Base-by-base conservation (phyloP, 164 flowering plant species). In the Berberis vulgaris region DNA sequence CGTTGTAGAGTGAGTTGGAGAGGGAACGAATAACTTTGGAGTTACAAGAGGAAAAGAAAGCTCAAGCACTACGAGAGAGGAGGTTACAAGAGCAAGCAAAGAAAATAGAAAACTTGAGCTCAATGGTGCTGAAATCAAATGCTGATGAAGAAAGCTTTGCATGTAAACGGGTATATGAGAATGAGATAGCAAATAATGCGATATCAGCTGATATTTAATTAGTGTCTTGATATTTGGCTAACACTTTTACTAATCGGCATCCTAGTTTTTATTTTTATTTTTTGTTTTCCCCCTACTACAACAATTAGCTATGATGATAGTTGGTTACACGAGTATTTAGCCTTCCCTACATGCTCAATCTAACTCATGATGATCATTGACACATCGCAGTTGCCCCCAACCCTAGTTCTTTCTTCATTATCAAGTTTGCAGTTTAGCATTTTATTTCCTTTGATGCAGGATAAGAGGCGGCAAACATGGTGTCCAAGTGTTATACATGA, bases 401-500 rank as follows among this genome's bases (percentile, higher is more conserved):
- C 8, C 10, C 3, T 39, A 41, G 6, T 56, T 42, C 11, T 38
- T 38, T 39, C 42, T 38, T 39, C 9, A 6, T 49, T 38, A 41
- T 42, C 4, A 1, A 10, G 1, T 41, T 61, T 72, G 43, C 63
- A 6, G 50, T 11, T 57, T 45, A 47, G 49, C 44, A 45, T 72
- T 52, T 59, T 6, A 38, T 10, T 63, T 57, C 61, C 56, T 67
- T 62, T 57, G 10, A 40, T 70, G 59, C 72, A 94, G 96, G 81
- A 72, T 39, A 90, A 87, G 75, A 80, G 98, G 75, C 82, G 98
- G 50, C 95, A 86, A 65, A 94, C 98, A 64, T 94, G 98, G 98
- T 91, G 97, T 71, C 85, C 91, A 39, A 80, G 91, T 41, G 82
- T 76, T 60, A 77, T 81, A 2, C 71, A 67, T 49, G 77, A 81